Evolutionary conservation across 371 early-diverging fungal species (phyloP).

Genomic region (Lichtheimia corymbifera): DNA sequence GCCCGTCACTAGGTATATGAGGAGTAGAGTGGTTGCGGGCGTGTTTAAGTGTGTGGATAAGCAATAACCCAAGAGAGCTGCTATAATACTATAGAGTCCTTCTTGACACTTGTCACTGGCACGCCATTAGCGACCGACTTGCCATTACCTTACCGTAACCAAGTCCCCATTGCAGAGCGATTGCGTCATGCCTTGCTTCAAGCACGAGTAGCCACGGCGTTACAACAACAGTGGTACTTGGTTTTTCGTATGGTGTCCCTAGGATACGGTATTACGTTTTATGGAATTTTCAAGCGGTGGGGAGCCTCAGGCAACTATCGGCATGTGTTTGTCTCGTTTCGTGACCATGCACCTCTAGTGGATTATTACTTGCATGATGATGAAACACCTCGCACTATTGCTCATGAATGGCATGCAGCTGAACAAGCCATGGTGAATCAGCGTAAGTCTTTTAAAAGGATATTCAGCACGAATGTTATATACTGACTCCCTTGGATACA

Average conservation of each 20-base stretch:
- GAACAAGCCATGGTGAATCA: slow-evolving; percentile 1
- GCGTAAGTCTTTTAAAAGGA: not conserved
- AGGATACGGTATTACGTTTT: slow-evolving; percentile 1
- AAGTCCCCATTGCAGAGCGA: slow-evolving; percentile 1
- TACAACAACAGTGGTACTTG: not conserved
- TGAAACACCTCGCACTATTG: not conserved
- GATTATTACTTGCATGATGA: slow-evolving; percentile 2
- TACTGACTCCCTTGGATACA: no score
- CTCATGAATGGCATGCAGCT: slow-evolving; percentile 11
- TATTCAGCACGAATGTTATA: no score
- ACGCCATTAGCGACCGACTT: not conserved
- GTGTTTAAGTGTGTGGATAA: not conserved
- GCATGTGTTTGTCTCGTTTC: slow-evolving; percentile 2
- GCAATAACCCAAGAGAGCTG: not conserved
- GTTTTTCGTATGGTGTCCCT: not conserved
- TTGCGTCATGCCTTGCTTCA: slow-evolving; percentile 9
- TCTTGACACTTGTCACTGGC: slow-evolving; percentile 5
- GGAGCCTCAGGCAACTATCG: not conserved
- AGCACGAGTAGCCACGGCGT: not conserved
- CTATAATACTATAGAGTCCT: not conserved
- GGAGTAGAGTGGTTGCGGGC: not conserved
- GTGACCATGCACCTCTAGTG: slow-evolving; percentile 7
- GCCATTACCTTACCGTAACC: not conserved
- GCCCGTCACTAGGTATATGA: not conserved
- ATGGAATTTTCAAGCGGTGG: slow-evolving; percentile 8